These are phyloP conservation scores for Saturnispora quitensis DNA, from an alignment of 805 yeast genomes.

Conservation along the genomic window DNA sequence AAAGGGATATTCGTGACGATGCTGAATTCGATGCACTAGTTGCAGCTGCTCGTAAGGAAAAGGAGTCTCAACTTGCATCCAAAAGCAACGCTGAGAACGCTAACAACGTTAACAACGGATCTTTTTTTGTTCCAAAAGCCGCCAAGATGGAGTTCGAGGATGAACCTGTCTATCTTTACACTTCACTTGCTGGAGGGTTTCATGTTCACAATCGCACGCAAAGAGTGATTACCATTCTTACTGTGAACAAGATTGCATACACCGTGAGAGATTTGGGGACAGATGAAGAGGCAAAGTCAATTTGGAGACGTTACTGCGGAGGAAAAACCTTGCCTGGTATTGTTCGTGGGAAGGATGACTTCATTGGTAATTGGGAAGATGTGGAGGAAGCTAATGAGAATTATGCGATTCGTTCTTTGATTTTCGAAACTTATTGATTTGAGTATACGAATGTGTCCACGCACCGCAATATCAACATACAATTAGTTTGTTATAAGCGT, in stretches of 20 bases:
- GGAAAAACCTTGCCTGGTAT: slow-evolving; percentile 80
- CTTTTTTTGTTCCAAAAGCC: slow-evolving; percentile 27
- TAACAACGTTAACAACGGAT: slow-evolving; percentile 12
- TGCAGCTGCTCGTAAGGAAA: slow-evolving; percentile 24
- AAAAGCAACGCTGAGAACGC: background rate
- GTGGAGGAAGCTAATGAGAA: slow-evolving; percentile 83
- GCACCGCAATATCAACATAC: background rate
- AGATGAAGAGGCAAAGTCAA: slow-evolving; percentile 72
- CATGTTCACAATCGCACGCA: slow-evolving; percentile 72
- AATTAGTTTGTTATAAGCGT: no score
- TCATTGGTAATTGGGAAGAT: slow-evolving; percentile 79
- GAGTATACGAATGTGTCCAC: background rate
- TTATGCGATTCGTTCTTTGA: slow-evolving; percentile 50
- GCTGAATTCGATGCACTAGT: slow-evolving; percentile 20
- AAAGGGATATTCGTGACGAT: slow-evolving; percentile 9
- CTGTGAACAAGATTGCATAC: slow-evolving; percentile 63
- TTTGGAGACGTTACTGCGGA: slow-evolving; percentile 68
- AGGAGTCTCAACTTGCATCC: background rate
- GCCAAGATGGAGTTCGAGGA: slow-evolving; percentile 30
- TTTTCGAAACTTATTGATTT: slow-evolving; percentile 50
- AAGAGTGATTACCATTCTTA: slow-evolving; percentile 61
- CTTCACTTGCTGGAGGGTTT: slow-evolving; percentile 84
- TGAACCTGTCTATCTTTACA: slow-evolving; percentile 66
- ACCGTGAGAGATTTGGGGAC: slow-evolving; percentile 75
- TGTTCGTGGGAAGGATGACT: slow-evolving; percentile 72